Evolutionary conservation across 179 eudicot species (phyloP).

Genomic region (Gypsophila paniculata): DNA sequence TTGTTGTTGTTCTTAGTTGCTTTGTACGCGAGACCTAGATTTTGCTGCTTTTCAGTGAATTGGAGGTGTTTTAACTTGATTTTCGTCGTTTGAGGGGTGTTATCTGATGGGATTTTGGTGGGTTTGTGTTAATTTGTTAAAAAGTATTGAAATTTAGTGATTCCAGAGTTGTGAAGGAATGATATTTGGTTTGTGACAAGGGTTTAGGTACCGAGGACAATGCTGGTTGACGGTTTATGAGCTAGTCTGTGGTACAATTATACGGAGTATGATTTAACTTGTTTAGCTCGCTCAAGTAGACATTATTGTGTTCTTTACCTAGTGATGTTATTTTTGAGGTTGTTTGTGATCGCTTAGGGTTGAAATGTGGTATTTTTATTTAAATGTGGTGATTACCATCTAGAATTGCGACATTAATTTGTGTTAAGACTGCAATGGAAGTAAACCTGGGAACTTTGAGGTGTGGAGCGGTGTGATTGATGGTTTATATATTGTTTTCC

Average conservation of each 20-base stretch:
- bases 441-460: background rate
- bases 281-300: background rate
- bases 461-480: slow-evolving; percentile 11
- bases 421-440: background rate
- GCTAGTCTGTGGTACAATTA: background rate
- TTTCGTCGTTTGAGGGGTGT: background rate
- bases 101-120: background rate
- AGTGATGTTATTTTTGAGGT: background rate
- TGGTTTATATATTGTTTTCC: background rate
- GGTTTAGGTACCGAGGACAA: background rate
- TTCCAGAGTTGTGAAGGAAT: background rate
- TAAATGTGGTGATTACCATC: background rate
- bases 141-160: background rate
- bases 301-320: background rate
- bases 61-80: background rate
- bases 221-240: background rate
- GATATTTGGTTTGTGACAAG: background rate
- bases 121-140: background rate
- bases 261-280: background rate
- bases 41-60: background rate
- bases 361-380: background rate
- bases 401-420: slow-evolving; percentile 5
- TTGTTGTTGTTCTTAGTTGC: background rate
- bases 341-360: background rate
- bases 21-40: background rate